Base-by-base conservation (phyloP, 768 basidiomycete genomes). In the Amanita inopinata region DNA sequence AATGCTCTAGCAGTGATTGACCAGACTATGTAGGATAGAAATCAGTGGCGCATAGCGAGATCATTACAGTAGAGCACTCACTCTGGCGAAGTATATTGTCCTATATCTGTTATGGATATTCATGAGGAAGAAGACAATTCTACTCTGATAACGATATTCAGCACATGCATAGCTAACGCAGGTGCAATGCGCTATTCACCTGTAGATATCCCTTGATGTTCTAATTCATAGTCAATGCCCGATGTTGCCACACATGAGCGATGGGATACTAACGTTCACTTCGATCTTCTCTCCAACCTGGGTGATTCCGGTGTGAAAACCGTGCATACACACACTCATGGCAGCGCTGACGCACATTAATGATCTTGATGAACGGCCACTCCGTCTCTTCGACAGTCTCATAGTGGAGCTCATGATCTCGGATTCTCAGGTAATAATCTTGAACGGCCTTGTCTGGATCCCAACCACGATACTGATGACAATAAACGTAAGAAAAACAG, bases 81-180 rank as follows among this genome's bases (percentile, higher is more conserved):
- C 93, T 30, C 94, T 69, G 3, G 94, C 94, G 63, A 99, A 97
- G 61, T 93, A 98, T 49, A 99, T 99, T 35, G 83, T 91, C 15
- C 94, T 73, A 57, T 81, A 86, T 49, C 75, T 73, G 55, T 92
- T 97, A 63, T 99, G 94, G 36, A 99, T 97, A 59, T 99, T 99
- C 96, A 98, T 98, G 33, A 99, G 70, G 71, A 96, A 98, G 71
- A 98, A 99, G 18, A 98, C 88, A 46, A 97, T 92, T 46, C 94
- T 70, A 2, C 90, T 90, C 81, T 98, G 61, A 11, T 52, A 28
- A n/a, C n/a, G 1, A 40, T 11, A 22, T 23, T 22, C 18, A 43
- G 32, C 30, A 34, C 28, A 11, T 41, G 10, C 15, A 35, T n/a
- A 7, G 17, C 14, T 34, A 1, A 4, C 2, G 4, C 23, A 20